A percentile compares a stretch with the other conserved stretches of the same genome.
Conservation (phyloP, 345 rosid genomes). For the Salix dunnii region DNA sequence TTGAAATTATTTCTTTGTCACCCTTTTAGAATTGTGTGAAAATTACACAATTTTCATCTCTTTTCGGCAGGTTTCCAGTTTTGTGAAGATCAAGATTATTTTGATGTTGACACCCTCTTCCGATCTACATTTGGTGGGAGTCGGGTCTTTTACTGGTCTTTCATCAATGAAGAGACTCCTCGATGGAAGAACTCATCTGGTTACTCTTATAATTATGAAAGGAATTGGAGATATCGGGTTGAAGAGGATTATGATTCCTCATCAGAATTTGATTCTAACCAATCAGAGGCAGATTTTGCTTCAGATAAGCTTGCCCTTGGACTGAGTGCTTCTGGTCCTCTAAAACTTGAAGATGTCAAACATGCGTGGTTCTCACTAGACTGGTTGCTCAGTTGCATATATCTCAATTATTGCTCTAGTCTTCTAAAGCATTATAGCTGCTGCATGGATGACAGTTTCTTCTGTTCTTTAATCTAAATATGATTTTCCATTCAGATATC, state of each 20-base stretch:
- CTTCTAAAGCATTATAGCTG: background rate
- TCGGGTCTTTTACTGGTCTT: constrained; percentile 57
- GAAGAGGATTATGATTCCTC: constrained; percentile 60
- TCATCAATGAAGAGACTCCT: constrained; percentile 52
- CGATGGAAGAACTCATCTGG: constrained; percentile 37
- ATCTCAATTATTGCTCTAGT: background rate
- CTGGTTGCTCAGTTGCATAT: background rate
- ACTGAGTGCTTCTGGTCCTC: constrained; percentile 64
- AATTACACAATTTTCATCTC: constrained; percentile 13
- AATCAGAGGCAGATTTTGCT: constrained; percentile 40
- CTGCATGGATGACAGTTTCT: background rate
- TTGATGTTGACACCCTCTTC: constrained; percentile 52
- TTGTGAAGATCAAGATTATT: constrained; percentile 52
- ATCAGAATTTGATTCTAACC: constrained; percentile 37
- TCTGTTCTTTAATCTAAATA: background rate
- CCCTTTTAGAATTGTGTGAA: background rate
- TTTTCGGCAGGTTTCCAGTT: constrained; percentile 58
- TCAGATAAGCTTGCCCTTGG: constrained; percentile 83
- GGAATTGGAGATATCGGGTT: constrained; percentile 39
- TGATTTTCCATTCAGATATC: constrained; percentile 47
- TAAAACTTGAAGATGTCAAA: constrained; percentile 75
- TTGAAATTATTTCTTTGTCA: background rate
- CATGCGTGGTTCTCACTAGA: constrained; percentile 50
- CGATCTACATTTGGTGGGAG: constrained; percentile 62
- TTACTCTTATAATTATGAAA: constrained; percentile 37